phyloP scores from a whole-genome alignment of 768 basidiomycete species.

The Lactarius sp. region DNA sequence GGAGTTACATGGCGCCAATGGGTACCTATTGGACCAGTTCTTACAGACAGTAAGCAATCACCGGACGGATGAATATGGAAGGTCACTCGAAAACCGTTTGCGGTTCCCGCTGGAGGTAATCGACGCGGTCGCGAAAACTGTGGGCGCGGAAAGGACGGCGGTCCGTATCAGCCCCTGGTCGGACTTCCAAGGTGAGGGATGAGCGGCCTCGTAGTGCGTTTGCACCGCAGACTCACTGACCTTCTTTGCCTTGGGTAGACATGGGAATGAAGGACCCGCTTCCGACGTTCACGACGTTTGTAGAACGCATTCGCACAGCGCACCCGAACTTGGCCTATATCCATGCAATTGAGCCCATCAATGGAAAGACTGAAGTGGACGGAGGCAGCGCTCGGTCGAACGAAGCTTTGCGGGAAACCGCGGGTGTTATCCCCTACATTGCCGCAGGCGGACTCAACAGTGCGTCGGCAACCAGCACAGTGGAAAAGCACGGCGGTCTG shows the following conservation, averaged over 20 bases:
- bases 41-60: constrained; percentile 34
- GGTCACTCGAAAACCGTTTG: constrained; percentile 40
- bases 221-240: neutral
- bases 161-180: constrained; percentile 38
- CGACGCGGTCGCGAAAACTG: constrained; percentile 33
- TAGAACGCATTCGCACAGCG: constrained; percentile 4
- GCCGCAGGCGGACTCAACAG: too few species aligned
- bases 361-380: neutral
- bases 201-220: too few species aligned
- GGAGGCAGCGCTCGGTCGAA: neutral
- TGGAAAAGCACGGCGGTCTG: too few species aligned
- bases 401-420: too few species aligned
- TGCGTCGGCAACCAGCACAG: too few species aligned
- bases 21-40: constrained; percentile 37
- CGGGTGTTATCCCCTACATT: too few species aligned
- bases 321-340: constrained; percentile 14
- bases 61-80: constrained; percentile 44
- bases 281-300: constrained; percentile 2
- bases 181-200: constrained; percentile 28
- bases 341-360: constrained; percentile 8
- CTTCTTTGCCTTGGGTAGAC: neutral
- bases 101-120: constrained; percentile 39
- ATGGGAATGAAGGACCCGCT: constrained; percentile 20
- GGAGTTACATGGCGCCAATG: constrained; percentile 32
- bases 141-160: constrained; percentile 38